Percentiles rank a stretch among this genome's conserved stretches.
Conservation (phyloP, 2,329 filamentous ascomycete species). For the Fusarium sp. region DNA sequence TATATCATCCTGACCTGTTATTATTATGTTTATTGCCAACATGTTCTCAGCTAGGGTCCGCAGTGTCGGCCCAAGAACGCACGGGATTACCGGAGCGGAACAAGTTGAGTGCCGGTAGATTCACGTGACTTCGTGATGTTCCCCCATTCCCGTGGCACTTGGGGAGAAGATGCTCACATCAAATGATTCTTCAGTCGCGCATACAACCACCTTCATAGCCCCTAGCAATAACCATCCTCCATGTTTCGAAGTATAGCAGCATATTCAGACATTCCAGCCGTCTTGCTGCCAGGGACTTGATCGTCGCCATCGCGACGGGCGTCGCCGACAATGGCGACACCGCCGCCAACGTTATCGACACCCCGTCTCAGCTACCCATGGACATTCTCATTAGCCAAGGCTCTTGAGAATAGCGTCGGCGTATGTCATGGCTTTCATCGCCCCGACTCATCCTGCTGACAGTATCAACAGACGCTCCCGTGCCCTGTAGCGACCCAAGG, state of each 20-base stretch:
- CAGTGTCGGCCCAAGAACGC: not conserved
- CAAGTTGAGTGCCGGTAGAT: not conserved
- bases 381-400: not conserved
- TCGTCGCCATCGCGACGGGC: not conserved
- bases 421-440: not conserved
- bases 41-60: not conserved
- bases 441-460: not conserved
- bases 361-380: not conserved
- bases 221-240: not conserved
- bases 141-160: not conserved
- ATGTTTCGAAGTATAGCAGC: not conserved
- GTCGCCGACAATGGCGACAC: not conserved
- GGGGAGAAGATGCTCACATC: not conserved
- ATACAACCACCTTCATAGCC: not conserved
- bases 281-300: not conserved
- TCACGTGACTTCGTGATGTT: not conserved
- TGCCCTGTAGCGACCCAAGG: not conserved
- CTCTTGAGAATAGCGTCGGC: not conserved
- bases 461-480: not conserved
- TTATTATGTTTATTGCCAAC: not conserved
- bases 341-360: conserved; percentile 1
- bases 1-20: not conserved
- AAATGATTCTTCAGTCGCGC: not conserved
- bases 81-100: not conserved
- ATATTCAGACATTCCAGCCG: not conserved